Conservation (phyloP, 1,139 yeast genomes). For the Wickerhamomyces sp. region DNA sequence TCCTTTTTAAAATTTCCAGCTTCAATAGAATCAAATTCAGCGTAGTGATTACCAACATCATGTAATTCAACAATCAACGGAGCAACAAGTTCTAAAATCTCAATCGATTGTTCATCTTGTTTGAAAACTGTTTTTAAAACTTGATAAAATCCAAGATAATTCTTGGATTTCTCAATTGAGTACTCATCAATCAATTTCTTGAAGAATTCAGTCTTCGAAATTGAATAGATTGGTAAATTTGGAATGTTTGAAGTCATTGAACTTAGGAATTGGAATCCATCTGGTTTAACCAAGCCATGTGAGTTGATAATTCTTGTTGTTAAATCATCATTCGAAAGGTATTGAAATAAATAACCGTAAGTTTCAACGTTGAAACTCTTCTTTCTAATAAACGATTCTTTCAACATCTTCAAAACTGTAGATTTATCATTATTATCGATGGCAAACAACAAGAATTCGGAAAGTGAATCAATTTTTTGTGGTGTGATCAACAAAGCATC, state of each 20-base stretch:
- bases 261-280: conserved; percentile 26
- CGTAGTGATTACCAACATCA: conserved; percentile 45
- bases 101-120: conserved; percentile 3
- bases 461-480: conserved; percentile 10
- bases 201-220: conserved; percentile 27
- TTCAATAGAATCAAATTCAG: conserved; percentile 34
- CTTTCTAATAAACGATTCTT: conserved; percentile 32
- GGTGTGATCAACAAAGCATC: conserved; percentile 15
- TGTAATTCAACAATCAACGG: conserved; percentile 44
- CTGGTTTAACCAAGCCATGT: conserved; percentile 24
- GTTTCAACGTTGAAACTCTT: conserved; percentile 25
- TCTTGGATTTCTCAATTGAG: conserved; percentile 13
- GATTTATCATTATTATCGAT: conserved; percentile 28
- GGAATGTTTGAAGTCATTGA: conserved; percentile 11
- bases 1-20: conserved; percentile 27
- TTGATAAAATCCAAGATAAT: conserved; percentile 23
- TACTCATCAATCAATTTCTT: conserved; percentile 20
- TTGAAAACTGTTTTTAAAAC: conserved; percentile 11
- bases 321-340: conserved; percentile 26
- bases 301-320: conserved; percentile 27
- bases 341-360: conserved; percentile 29
- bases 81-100: conserved; percentile 30
- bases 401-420: conserved; percentile 29
- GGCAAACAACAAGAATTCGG: conserved; percentile 25
- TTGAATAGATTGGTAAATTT: conserved; percentile 16